These are phyloP conservation scores for Eucalyptus curtisii DNA, from an alignment of 345 rosid genomes.

Conservation along the genomic window DNA sequence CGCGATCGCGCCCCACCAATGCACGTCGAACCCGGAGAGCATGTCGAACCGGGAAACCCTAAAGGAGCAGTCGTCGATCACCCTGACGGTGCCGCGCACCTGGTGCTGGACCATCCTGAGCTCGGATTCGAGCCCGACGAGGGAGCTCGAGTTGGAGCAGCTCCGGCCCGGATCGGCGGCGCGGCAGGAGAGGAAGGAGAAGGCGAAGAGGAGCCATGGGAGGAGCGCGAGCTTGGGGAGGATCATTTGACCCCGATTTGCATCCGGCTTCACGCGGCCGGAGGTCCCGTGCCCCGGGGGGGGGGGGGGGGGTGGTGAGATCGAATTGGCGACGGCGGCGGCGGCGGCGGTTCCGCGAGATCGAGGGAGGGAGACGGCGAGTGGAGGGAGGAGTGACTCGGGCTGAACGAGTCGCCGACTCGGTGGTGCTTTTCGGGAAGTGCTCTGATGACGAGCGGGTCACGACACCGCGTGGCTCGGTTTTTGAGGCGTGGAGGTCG, in stretches of 20 bases:
- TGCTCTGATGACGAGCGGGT: not conserved
- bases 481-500: not conserved
- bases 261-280: not conserved
- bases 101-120: conserved; percentile 86
- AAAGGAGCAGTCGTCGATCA: conserved; percentile 81
- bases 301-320: not conserved
- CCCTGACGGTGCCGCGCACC: conserved; percentile 56
- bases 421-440: not conserved
- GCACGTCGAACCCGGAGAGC: conserved; percentile 66
- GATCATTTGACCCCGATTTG: conserved; percentile 18
- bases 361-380: not conserved
- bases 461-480: not conserved
- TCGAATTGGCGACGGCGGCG: too few species aligned
- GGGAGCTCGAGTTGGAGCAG: conserved; percentile 52
- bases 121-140: conserved; percentile 53
- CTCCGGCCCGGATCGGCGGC: conserved; percentile 36
- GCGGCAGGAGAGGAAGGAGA: conserved; percentile 12
- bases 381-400: not conserved
- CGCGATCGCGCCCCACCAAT: conserved; percentile 73
- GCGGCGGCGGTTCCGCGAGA: too few species aligned
- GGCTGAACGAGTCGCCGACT: not conserved
- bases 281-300: not conserved
- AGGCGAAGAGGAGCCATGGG: conserved; percentile 19
- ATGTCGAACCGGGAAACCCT: conserved; percentile 70
- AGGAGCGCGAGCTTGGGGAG: not conserved